Evolutionary conservation across 2,329 filamentous ascomycete species (phyloP), one percentile per base, ranked within the genome.

Genomic region (Magnaporthales sp.): DNA sequence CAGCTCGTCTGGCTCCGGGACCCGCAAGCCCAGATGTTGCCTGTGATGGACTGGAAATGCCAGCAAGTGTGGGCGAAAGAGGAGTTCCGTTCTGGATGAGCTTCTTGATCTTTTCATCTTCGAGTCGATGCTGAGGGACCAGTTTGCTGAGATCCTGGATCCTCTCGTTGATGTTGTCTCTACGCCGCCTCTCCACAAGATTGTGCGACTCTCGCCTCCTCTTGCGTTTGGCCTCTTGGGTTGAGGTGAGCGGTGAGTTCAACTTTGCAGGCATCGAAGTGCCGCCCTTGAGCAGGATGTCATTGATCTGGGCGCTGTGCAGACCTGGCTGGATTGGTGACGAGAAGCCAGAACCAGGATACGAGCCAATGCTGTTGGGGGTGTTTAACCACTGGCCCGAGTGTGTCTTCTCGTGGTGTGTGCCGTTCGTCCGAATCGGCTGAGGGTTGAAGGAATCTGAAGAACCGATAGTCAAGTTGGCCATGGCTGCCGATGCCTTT

Each of bases 151-250:
- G 85, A 74, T 99, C 95, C 74, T 98, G 94, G 69, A 99, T 99
- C 60, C 95, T 89, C 78, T 99, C 95, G 72, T 99, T 99, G 82
- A 99, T 99, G 75, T 98, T 98, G 80, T 98, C 95, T 69, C 95
- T 88, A 69, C 95, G 90, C 65, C 95, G 89, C 67, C 95, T 92
- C 80, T 99, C 95, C 11, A 99, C 95, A 54, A 96, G 84, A 75
- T 99, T 98, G 80, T 99, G 95, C 0, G 94, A 98, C 74, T 97
- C 95, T 54, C 95, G 86, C 68, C 95, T 88, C 68, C 93, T 86
- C 76, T 94, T 92, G 72, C 93, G 87, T 85, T 98, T 98, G 73
- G 93, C 93, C 76, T 98, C 95, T 74, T 97, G 93, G 0, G 92
- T 90, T 66, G 95, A 91, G 65, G 75, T 73, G 54, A 75, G 76